Percentiles rank a stretch among this genome's conserved stretches.
phyloP scores from a whole-genome alignment of 2,329 filamentous ascomycete species.

The Mycosphaerelloides madeirae region DNA sequence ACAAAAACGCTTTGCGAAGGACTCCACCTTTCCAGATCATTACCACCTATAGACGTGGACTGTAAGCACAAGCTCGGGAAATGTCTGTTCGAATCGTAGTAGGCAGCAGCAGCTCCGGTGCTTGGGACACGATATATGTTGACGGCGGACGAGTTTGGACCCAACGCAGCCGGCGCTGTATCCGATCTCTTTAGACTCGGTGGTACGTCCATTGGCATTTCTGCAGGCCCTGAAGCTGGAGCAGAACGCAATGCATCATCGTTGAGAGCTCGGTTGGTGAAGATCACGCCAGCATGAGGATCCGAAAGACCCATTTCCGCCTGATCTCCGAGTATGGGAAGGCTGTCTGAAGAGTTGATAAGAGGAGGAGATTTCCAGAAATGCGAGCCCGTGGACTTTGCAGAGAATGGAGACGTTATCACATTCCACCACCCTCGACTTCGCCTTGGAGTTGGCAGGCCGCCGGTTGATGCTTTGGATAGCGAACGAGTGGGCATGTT shows the following conservation, averaged over 20 bases:
- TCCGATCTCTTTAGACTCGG: constrained; percentile 20
- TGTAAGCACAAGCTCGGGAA: constrained; percentile 17
- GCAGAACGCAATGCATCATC: constrained; percentile 24
- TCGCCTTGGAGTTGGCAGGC: constrained; percentile 50
- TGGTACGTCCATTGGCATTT: not conserved
- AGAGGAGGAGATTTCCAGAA: constrained; percentile 27
- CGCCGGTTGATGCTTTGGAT: not conserved
- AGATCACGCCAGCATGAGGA: constrained; percentile 19
- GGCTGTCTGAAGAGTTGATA: constrained; percentile 13
- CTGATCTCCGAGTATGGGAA: constrained; percentile 20
- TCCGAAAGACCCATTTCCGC: constrained; percentile 22
- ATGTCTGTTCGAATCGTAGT: constrained; percentile 26
- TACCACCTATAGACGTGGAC: constrained; percentile 1
- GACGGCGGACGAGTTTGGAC: constrained; percentile 12
- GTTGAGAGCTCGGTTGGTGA: constrained; percentile 15
- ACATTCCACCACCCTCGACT: constrained; percentile 75
- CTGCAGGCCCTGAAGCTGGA: constrained; percentile 9
- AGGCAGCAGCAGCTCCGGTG: constrained; percentile 30
- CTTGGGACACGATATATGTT: constrained; percentile 32
- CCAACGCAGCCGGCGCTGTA: constrained; percentile 27
- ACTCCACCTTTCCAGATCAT: constrained; percentile 18
- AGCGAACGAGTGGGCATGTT: not conserved
- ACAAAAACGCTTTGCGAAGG: constrained; percentile 25
- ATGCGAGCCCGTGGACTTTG: constrained; percentile 14
- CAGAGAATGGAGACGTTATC: constrained; percentile 63